A percentile compares a stretch with the other conserved stretches of the same genome.
Conservation (phyloP, 768 basidiomycete species). For the Tulasnella calospora region DNA sequence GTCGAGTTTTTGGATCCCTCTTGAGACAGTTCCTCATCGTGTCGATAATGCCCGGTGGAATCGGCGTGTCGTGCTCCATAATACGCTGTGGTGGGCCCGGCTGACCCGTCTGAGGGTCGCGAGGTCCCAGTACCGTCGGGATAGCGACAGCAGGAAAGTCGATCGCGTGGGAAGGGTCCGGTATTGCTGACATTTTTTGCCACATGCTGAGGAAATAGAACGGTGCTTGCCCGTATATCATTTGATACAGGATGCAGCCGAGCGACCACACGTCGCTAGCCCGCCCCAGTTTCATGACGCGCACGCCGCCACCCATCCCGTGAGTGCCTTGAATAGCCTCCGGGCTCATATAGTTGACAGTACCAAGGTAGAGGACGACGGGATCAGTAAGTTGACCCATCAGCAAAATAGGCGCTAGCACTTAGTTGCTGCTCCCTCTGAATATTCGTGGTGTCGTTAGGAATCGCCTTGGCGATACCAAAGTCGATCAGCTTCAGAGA, state of each 20-base stretch:
- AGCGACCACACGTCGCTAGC: constrained; percentile 97
- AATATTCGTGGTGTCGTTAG: constrained; percentile 97
- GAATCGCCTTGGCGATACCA: constrained; percentile 98
- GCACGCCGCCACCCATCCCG: constrained; percentile 22
- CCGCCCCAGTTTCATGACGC: constrained; percentile 56
- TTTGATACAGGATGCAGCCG: constrained; percentile 96
- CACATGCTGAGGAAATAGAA: constrained; percentile 79
- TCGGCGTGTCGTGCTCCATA: constrained; percentile 41
- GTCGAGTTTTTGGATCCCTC: constrained; percentile 74
- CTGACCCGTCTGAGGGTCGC: constrained; percentile 42
- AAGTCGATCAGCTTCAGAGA: constrained; percentile 98
- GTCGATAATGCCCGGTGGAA: constrained; percentile 66
- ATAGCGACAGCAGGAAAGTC: constrained; percentile 70
- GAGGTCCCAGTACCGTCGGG: constrained; percentile 44
- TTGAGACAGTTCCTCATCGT: constrained; percentile 77
- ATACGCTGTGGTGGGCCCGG: constrained; percentile 57
- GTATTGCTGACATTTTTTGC: constrained; percentile 93
- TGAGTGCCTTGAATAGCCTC: constrained; percentile 72
- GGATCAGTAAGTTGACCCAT: background rate
- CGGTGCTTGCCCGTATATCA: constrained; percentile 92
- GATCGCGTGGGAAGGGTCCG: constrained; percentile 68
- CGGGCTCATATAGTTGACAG: constrained; percentile 98
- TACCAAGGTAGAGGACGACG: constrained; percentile 65
- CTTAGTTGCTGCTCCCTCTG: constrained; percentile 88
- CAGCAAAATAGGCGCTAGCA: background rate